phyloP scores from a whole-genome alignment of 2,329 filamentous ascomycete species.

The Onygena corvina region DNA sequence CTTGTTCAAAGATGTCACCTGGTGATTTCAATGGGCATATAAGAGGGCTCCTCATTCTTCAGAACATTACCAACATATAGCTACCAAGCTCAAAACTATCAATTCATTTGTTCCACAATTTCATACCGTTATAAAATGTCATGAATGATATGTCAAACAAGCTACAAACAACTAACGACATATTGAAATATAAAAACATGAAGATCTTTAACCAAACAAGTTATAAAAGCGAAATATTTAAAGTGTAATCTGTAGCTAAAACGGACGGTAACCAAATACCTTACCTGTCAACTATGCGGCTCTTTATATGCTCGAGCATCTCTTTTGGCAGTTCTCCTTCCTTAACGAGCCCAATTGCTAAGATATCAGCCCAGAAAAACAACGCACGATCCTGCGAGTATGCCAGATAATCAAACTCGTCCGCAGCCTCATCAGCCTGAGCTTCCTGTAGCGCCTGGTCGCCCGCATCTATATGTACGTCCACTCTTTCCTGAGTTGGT shows the following conservation, averaged over 20 bases:
- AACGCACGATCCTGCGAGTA: slow-evolving; percentile 84
- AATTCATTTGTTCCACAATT: no score
- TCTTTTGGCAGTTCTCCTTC: slow-evolving; percentile 61
- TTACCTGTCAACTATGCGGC: slow-evolving; percentile 50
- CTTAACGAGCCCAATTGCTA: slow-evolving; percentile 62
- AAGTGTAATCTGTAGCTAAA: neutral
- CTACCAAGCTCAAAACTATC: no score
- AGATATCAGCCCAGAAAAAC: slow-evolving; percentile 89
- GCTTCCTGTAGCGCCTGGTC: slow-evolving; percentile 19
- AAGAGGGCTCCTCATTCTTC: no score
- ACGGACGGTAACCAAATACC: neutral
- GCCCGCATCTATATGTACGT: slow-evolving; percentile 11
- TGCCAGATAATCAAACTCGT: slow-evolving; percentile 83
- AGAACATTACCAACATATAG: no score
- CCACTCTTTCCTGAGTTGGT: slow-evolving; percentile 17
- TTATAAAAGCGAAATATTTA: neutral
- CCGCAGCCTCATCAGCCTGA: slow-evolving; percentile 46
- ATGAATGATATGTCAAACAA: no score
- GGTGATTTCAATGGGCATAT: no score
- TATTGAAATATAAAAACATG: neutral
- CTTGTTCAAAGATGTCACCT: no score
- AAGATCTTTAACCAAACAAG: neutral
- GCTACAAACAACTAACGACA: no score
- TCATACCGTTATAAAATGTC: no score
- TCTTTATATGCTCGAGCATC: slow-evolving; percentile 53